phyloP scores from a whole-genome alignment of 768 basidiomycete genomes.

The Calvatia gigantea region DNA sequence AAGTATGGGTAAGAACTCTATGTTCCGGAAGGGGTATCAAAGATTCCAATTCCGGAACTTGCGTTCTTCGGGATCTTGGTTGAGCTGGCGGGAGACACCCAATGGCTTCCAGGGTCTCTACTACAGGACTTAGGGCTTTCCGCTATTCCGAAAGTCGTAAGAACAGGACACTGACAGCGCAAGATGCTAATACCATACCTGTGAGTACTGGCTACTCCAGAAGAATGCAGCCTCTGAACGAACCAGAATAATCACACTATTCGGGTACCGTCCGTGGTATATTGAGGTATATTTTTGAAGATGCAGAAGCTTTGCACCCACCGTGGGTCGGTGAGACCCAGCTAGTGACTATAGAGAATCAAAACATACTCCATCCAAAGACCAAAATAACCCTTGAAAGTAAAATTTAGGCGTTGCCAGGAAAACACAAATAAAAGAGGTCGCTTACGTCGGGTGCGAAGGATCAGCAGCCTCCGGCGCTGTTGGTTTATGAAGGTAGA shows the following conservation, averaged over 20 bases:
- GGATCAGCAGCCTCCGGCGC: background rate
- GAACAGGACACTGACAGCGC: background rate
- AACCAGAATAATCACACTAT: slow-evolving; percentile 38
- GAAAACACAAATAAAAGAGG: background rate
- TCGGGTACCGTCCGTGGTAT: slow-evolving; percentile 40
- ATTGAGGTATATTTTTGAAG: slow-evolving; percentile 41
- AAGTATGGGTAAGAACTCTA: slow-evolving; percentile 40
- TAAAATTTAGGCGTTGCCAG: background rate
- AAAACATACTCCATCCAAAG: slow-evolving; percentile 45
- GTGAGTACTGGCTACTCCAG: slow-evolving; percentile 25
- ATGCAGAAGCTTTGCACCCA: slow-evolving; percentile 44
- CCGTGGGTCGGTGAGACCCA: slow-evolving; percentile 21
- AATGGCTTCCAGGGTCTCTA: slow-evolving; percentile 32
- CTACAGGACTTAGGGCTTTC: slow-evolving; percentile 29
- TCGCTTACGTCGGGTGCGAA: background rate
- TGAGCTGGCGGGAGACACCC: slow-evolving; percentile 27
- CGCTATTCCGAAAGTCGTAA: slow-evolving; percentile 18
- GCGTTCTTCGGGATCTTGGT: background rate
- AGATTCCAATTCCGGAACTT: slow-evolving; percentile 4
- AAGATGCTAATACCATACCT: slow-evolving; percentile 22
- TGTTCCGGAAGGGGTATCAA: slow-evolving; percentile 16
- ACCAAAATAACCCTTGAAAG: slow-evolving; percentile 34
- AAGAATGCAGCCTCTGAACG: slow-evolving; percentile 34
- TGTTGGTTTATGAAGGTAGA: slow-evolving; percentile 20
- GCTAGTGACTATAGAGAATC: background rate